These are phyloP conservation scores for Allium sativum DNA, from an alignment of 106 monocot species.

Conservation along the genomic window DNA sequence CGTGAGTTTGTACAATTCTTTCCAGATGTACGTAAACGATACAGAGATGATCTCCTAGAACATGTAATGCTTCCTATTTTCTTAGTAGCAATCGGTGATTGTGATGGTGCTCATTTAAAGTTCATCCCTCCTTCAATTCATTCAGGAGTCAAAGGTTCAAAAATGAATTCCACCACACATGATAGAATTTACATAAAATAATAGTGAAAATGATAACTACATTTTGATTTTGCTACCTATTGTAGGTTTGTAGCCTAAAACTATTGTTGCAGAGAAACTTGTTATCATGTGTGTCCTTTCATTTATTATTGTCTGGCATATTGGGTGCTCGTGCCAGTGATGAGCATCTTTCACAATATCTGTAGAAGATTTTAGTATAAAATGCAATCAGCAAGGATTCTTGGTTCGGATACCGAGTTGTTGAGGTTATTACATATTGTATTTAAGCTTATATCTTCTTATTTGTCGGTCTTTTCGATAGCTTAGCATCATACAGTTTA, in stretches of 20 bases:
- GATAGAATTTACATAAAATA: too few species aligned
- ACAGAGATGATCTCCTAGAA: conserved; percentile 62
- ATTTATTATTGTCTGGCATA: conserved; percentile 71
- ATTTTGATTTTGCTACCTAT: too few species aligned
- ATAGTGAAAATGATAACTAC: too few species aligned
- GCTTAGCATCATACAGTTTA: too few species aligned
- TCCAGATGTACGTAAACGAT: conserved; percentile 36
- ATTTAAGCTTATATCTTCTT: too few species aligned
- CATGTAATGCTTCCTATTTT: conserved; percentile 88
- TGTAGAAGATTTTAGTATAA: conserved; percentile 74
- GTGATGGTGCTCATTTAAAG: conserved; percentile 75
- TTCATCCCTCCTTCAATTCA: conserved; percentile 51
- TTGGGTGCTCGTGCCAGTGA: conserved; percentile 50
- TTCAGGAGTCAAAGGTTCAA: conserved; percentile 74
- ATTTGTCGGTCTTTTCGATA: too few species aligned
- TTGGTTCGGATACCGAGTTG: conserved; percentile 31
- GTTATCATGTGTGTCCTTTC: conserved; percentile 80
- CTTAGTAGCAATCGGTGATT: conserved; percentile 76
- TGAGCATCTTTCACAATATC: conserved; percentile 56
- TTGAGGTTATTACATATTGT: conserved; percentile 79
- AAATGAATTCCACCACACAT: too few species aligned
- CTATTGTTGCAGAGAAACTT: conserved; percentile 53
- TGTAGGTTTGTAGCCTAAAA: conserved; percentile 86
- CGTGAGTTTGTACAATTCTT: conserved; percentile 65
- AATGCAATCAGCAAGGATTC: conserved; percentile 40